A percentile compares a stretch with the other conserved stretches of the same genome.
Conservation (phyloP, 768 basidiomycete genomes). For the Cyathus striatus region DNA sequence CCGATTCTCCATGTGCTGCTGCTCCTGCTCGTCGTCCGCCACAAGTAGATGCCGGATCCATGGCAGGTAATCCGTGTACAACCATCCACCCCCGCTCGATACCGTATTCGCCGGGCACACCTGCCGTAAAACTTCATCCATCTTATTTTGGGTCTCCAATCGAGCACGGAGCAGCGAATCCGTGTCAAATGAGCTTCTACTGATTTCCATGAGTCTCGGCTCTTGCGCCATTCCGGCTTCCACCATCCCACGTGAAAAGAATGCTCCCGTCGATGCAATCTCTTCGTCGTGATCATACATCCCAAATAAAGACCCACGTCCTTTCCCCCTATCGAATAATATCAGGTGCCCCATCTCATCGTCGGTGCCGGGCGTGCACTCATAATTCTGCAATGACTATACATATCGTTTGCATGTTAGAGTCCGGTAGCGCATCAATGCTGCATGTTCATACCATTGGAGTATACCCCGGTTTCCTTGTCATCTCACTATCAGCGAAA, state of each 20-base stretch:
- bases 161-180: conserved; percentile 34
- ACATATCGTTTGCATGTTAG: too few relatives aligned
- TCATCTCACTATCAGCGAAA: too few relatives aligned
- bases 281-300: conserved; percentile 39
- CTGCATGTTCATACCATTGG: too few relatives aligned
- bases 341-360: conserved; percentile 53
- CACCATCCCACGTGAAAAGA: conserved; percentile 40
- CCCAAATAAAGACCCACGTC: conserved; percentile 21
- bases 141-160: conserved; percentile 37
- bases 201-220: conserved; percentile 23
- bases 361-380: conserved; percentile 33
- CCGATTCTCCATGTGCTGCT: conserved; percentile 11
- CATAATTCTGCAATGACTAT: conserved; percentile 27
- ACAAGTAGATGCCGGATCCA: conserved; percentile 59
- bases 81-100: conserved; percentile 35
- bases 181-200: conserved; percentile 23
- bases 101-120: conserved; percentile 38
- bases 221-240: conserved; percentile 19
- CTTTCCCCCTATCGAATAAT: conserved; percentile 25
- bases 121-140: conserved; percentile 42
- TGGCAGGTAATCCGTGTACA: conserved; percentile 69
- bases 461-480: too few relatives aligned
- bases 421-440: too few relatives aligned
- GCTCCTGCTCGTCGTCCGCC: conserved; percentile 56
- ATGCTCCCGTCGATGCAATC: conserved; percentile 42